Conservation (phyloP, 1,284 basidiomycete species). For the Volvariella surrecta region DNA sequence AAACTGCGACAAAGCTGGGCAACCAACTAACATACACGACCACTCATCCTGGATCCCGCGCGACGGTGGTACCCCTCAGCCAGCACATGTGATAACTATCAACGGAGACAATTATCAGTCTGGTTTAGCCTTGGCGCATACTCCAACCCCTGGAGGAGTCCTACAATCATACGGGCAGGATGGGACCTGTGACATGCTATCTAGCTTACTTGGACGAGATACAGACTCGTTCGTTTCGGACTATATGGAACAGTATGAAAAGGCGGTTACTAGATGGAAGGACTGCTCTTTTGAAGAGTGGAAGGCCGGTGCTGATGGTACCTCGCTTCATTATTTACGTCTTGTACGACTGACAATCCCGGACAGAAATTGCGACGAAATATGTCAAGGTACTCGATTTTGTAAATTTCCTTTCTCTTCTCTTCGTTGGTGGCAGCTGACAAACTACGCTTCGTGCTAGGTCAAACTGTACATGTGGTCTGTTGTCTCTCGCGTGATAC, state of each 20-base stretch:
- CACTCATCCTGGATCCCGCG: too few species aligned
- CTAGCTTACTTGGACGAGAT: too few species aligned
- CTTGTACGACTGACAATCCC: conserved; percentile 1
- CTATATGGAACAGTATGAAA: conserved; percentile 22
- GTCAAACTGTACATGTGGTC: conserved; percentile 28
- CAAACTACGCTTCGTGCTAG: conserved; percentile 12
- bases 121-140: too few species aligned
- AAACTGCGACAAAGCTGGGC: too few species aligned
- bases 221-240: too few species aligned
- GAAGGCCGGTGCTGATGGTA: conserved; percentile 28
- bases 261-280: conserved; percentile 22
- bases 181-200: too few species aligned
- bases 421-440: not conserved
- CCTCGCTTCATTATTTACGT: conserved; percentile 1
- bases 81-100: too few species aligned
- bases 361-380: conserved; percentile 22
- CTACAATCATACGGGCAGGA: too few species aligned
- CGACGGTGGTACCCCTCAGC: too few species aligned
- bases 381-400: conserved; percentile 27
- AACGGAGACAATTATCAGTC: too few species aligned
- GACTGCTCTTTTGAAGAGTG: conserved; percentile 29
- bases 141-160: too few species aligned
- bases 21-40: too few species aligned
- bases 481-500: conserved; percentile 8
- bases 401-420: conserved; percentile 16